phyloP scores from a whole-genome alignment of 2,329 filamentous ascomycete species.

The Colletotrichum paranaense region DNA sequence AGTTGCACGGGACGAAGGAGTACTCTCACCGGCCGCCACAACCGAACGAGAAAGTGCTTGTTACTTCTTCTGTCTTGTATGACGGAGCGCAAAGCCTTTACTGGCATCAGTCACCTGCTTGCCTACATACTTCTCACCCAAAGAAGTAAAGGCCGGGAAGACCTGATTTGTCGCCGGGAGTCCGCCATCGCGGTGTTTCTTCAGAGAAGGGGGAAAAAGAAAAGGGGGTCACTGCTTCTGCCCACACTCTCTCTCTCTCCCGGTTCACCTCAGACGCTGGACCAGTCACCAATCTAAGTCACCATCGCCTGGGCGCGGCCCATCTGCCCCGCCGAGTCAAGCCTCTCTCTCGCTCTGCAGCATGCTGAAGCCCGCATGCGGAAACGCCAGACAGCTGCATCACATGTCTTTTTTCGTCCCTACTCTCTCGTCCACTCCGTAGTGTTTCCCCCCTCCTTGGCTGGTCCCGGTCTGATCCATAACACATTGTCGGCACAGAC shows the following conservation, averaged over 20 bases:
- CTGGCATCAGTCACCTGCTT: too few relatives aligned
- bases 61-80: background rate
- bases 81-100: background rate
- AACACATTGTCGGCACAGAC: slow-evolving; percentile 12
- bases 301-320: slow-evolving; percentile 22
- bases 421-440: slow-evolving; percentile 17
- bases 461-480: slow-evolving; percentile 14
- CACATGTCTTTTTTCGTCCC: slow-evolving; percentile 30
- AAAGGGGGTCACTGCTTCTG: background rate
- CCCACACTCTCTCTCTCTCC: background rate
- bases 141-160: background rate
- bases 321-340: slow-evolving; percentile 27
- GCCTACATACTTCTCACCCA: background rate
- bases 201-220: background rate
- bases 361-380: slow-evolving; percentile 26
- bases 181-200: background rate
- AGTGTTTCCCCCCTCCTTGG: background rate
- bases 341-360: background rate
- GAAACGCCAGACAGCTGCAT: slow-evolving; percentile 22
- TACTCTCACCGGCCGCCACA: background rate
- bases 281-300: background rate
- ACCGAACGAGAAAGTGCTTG: background rate
- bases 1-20: too few relatives aligned
- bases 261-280: background rate
- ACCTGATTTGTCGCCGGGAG: background rate